Evolutionary conservation across 1,284 basidiomycete species (phyloP).

Genomic region (Cystobasidium pallidum): DNA sequence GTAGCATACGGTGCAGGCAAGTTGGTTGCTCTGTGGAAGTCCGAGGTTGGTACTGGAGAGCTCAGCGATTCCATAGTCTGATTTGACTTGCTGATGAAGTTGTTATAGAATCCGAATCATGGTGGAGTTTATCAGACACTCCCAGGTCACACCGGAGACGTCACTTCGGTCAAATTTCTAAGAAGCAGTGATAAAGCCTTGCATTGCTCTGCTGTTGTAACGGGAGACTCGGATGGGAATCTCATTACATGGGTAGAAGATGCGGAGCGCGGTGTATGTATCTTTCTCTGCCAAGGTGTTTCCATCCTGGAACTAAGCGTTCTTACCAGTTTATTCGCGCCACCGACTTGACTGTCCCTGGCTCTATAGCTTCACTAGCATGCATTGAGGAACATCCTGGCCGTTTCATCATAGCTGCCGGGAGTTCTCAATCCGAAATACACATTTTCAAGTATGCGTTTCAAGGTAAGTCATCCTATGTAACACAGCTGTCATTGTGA

Average conservation of each 20-base stretch:
- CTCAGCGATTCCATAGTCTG: too few species aligned
- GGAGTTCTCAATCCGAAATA: conserved; percentile 75
- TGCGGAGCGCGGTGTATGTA: conserved; percentile 7
- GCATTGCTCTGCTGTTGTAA: conserved; percentile 60
- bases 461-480: neutral
- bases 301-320: neutral
- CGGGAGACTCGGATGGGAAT: conserved; percentile 73
- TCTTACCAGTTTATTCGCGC: conserved; percentile 11
- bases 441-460: conserved; percentile 64
- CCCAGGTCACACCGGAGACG: conserved; percentile 70
- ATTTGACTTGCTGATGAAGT: too few species aligned
- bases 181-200: conserved; percentile 40
- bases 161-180: conserved; percentile 75
- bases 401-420: conserved; percentile 65
- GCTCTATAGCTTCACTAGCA: conserved; percentile 45
- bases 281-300: neutral
- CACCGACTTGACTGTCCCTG: conserved; percentile 28
- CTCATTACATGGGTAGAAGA: conserved; percentile 56
- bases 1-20: conserved; percentile 78
- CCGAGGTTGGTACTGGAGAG: conserved; percentile 59
- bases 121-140: conserved; percentile 70
- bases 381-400: conserved; percentile 36
- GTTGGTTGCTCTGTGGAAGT: conserved; percentile 76
- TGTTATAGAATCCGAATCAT: conserved; percentile 60
- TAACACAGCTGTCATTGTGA: neutral